Conservation (phyloP, 495 filamentous ascomycete genomes). For the Massariosphaeria phaeospora region DNA sequence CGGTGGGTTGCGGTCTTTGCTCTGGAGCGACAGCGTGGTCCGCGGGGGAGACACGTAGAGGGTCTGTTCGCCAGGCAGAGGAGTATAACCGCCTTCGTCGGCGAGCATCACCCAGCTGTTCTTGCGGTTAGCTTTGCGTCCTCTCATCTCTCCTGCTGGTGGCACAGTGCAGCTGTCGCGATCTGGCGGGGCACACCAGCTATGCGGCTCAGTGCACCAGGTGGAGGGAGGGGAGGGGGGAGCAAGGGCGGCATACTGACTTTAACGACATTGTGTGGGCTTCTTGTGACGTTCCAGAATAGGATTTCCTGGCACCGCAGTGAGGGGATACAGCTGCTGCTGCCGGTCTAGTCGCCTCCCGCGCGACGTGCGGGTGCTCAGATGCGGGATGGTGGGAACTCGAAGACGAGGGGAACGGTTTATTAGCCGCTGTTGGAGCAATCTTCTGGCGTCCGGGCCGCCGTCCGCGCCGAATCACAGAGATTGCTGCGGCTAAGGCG, state of each 20-base stretch:
- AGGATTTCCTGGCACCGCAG: neutral
- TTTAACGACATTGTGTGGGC: slow-evolving; percentile 32
- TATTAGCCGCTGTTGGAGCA: neutral
- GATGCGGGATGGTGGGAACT: slow-evolving; percentile 8
- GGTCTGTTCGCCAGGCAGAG: slow-evolving; percentile 62
- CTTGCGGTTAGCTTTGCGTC: slow-evolving; percentile 31
- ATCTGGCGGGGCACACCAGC: neutral
- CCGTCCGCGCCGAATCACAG: slow-evolving; percentile 24
- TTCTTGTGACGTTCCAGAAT: too few species aligned
- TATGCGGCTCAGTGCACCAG: slow-evolving; percentile 11
- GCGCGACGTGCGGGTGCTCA: slow-evolving; percentile 4
- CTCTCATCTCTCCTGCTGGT: neutral
- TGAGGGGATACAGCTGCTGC: neutral
- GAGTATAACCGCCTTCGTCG: slow-evolving; percentile 59
- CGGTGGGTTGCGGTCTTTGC: slow-evolving; percentile 55
- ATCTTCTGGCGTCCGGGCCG: slow-evolving; percentile 16
- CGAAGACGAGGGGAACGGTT: slow-evolving; percentile 2
- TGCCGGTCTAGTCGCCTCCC: slow-evolving; percentile 7
- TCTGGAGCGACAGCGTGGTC: slow-evolving; percentile 58
- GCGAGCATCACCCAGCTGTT: slow-evolving; percentile 78
- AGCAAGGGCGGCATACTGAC: slow-evolving; percentile 20
- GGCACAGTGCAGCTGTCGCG: neutral
- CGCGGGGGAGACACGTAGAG: slow-evolving; percentile 70
- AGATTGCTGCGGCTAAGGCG: slow-evolving; percentile 23
- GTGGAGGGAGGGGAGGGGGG: slow-evolving; percentile 5